Base-by-base conservation (phyloP, 495 filamentous ascomycete genomes). In the Daldinia grandis region DNA sequence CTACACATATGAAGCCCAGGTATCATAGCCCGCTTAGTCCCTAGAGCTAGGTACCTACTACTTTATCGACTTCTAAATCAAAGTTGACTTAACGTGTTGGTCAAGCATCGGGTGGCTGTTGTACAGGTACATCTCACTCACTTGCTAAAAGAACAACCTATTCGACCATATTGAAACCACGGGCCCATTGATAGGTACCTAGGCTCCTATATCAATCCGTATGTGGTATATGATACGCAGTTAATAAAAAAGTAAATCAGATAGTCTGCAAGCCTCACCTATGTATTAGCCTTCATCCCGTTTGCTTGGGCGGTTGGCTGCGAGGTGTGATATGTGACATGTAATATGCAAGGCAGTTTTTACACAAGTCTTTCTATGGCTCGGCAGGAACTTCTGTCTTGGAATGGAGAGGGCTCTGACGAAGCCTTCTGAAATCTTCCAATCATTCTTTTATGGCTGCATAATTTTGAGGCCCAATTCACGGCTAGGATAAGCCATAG, bases 151-250 rank as follows among this genome's bases (percentile, higher is more conserved):
- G 44, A 38, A 60, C 35, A 15, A n/a, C n/a, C n/a, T n/a, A 54
- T 56, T 71, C 35, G 58, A 25, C 40, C 57, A 54, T 42, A 12
- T 66, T 31, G 55, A 70, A 6, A 15, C 53, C 19, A 59, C 28
- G 8, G 30, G 27, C 21, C 19, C 9, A 50, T 10, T 7, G 54
- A 35, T 27, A 40, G 27, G 33, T 55, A n/a, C n/a, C n/a, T n/a
- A 1, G n/a, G 8, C 37, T 56, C 33, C 56, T 40, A 56, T 49
- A 57, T 28, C 21, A 21, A 30, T 24, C 24, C 30, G 53, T 12
- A 24, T n/a, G 17, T 10, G 42, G 55, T 5, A 10, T 38, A 38
- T 15, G 30, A 27, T 27, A 4, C 25, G 25, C 31, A 35, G 31
- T 35, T 7, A 35, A 35, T 35, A 7, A 35, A 35, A 35, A 35